Base-by-base conservation (phyloP, 2,329 filamentous ascomycete species). In the Monilinia laxa region DNA sequence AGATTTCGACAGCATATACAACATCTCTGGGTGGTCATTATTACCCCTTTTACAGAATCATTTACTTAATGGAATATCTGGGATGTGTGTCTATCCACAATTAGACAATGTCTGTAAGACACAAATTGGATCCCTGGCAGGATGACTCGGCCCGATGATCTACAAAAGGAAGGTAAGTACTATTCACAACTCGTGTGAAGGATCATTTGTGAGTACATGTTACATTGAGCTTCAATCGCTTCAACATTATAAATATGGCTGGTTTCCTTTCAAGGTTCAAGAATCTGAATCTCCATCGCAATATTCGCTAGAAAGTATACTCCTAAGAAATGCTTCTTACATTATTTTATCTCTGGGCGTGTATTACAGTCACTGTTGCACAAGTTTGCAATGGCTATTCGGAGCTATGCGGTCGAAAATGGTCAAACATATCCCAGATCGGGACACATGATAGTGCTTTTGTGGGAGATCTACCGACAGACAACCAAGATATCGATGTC, bases 341-440 rank as follows among this genome's bases (percentile, higher is more conserved):
- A 55, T 25, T 56, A 10, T 18, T 67, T 31, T 55, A 25, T 38
- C 40, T 59, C 18, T 25, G 58, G 25, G 35, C 64, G 16, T 53
- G 57, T 38, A 14, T 53, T 5, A 57, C 62, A 16, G 54, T 52
- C 14, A 49, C 65, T 7, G 42, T 45, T 16, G 59, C 60, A 31
- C 58, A 62, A 28, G 38, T 54, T 12, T 69, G 68, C 20, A 95
- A 95, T 80, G 93, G 93, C 80, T 92, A 90, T 4, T 88, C 90
- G 0, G 81, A 82, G 53, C 84, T 95, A 38, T 95, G 92, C 81
- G 80, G 79, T 68, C 86, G 85, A 70, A 79, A 84, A n/a, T 95
- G 93, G 80, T 88, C 86, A 78, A 86, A 90, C 71, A 84, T 95
- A 71, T 92, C 91, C 1, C 84, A 92, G 76, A 85, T 95, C 72